A percentile compares a stretch with the other conserved stretches of the same genome.
phyloP scores from a whole-genome alignment of 2,329 filamentous ascomycete genomes.

The Aphanocladium album region DNA sequence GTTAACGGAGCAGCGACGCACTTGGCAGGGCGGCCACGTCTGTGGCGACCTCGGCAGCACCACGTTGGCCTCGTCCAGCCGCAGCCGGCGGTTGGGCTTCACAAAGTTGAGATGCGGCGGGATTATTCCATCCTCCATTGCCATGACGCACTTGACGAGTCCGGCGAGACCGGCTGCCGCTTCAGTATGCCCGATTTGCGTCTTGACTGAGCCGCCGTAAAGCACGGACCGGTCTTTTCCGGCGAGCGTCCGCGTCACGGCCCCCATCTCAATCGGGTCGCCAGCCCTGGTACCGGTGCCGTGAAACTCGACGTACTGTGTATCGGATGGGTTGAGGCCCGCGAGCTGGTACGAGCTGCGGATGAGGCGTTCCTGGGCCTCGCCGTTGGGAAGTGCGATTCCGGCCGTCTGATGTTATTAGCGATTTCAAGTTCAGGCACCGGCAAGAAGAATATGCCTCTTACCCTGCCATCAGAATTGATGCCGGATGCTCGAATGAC shows the following conservation, averaged over 20 bases:
- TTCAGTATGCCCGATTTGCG: constrained; percentile 19
- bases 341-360: constrained; percentile 23
- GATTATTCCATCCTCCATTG: constrained; percentile 17
- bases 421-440: too few species aligned
- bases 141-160: constrained; percentile 17
- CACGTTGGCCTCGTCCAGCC: constrained; percentile 12
- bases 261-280: constrained; percentile 18
- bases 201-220: constrained; percentile 17
- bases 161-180: constrained; percentile 17
- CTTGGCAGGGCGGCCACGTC: constrained; percentile 4
- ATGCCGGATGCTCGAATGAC: constrained; percentile 29
- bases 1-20: constrained; percentile 17
- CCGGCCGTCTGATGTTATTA: constrained; percentile 19
- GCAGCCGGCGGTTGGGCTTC: neutral
- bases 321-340: constrained; percentile 22
- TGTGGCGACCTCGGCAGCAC: constrained; percentile 14
- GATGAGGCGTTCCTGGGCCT: constrained; percentile 22
- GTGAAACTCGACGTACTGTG: constrained; percentile 29
- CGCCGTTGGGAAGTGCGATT: neutral
- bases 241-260: constrained; percentile 14
- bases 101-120: constrained; percentile 11
- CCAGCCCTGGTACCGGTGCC: constrained; percentile 37
- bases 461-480: constrained; percentile 33
- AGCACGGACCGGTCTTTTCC: constrained; percentile 20
- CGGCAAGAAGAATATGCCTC: too few species aligned